Evolutionary conservation across 352 stramenopile species (phyloP), one percentile per base, ranked within the genome.

Genomic region (Pythium brachiatum): DNA sequence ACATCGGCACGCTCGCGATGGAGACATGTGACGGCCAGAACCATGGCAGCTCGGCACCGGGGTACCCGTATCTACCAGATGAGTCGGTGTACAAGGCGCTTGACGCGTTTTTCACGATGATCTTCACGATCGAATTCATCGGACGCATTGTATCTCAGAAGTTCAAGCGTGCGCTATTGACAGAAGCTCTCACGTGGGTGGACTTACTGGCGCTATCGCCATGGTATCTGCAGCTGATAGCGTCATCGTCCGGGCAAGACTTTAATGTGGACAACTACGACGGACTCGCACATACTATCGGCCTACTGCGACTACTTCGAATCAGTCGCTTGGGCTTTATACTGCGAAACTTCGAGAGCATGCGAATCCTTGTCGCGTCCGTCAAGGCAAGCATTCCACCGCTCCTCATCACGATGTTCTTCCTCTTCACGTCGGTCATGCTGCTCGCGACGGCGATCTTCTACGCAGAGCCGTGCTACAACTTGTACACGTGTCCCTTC

Each of bases 351-450:
- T 81, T 82, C 38, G 81, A 89, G 39, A 73, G 79, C 52, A 78
- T 73, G 38, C 79, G 84, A 57, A 81, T 93, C 13, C 67, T 93
- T 20, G 75, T 76, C 39, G 38, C 73, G 21, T 79, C 81, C 4
- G 70, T 88, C 53, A 81, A 80, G 57, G 69, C 72, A 15, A 90
- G 83, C 18, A 61, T 91, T 16, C 75, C 70, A 4, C 77, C 83
- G 18, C 66, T 93, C 15, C 61, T 66, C 7, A 81, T 89, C 58
- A 90, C 75, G 3, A 60, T 90, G 26, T 93, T 90, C 61, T 93
- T 93, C 59, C 68, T 93, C 1, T 81, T 89, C 38, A 91, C 81
- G 20, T 51, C 91, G 32, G 70, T 90, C 9, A 91, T 93, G 81
- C 32, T 91, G 6, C 60, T 93, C 41, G 82, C 80, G 8, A 90